Percentiles rank a stretch among this genome's conserved stretches.
phyloP scores from a whole-genome alignment of 306 rosid genomes.

The Malus fusca region DNA sequence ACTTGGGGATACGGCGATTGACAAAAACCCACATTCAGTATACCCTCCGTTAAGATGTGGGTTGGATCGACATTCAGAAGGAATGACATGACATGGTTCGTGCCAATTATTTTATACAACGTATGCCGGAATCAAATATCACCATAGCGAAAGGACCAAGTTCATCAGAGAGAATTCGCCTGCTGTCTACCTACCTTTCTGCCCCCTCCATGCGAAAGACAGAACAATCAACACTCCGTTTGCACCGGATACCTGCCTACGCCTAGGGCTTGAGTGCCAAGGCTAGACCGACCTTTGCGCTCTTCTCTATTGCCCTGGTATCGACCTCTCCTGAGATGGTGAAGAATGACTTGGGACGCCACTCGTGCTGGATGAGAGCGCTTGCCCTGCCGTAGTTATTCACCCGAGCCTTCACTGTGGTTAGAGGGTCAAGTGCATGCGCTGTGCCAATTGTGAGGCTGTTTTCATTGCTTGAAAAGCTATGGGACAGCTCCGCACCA shows the following conservation, averaged over 20 bases:
- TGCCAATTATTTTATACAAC: conserved; percentile 57
- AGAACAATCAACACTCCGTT: conserved; percentile 9
- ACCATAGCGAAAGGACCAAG: conserved; percentile 26
- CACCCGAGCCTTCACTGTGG: conserved; percentile 77
- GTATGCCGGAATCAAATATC: conserved; percentile 31
- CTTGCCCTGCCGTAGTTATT: conserved; percentile 74
- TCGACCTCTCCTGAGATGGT: conserved; percentile 87
- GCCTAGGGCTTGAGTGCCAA: conserved; percentile 72
- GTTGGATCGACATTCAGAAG: conserved; percentile 1
- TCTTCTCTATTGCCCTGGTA: conserved; percentile 72
- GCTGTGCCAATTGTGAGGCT: conserved; percentile 71
- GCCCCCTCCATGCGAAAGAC: conserved; percentile 17
- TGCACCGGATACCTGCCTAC: background rate
- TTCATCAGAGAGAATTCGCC: conserved; percentile 29
- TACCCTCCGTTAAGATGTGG: conserved; percentile 14
- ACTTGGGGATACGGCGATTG: too few species aligned
- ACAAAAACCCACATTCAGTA: background rate
- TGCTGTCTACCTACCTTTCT: conserved; percentile 28
- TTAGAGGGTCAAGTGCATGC: conserved; percentile 81
- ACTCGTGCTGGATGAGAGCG: conserved; percentile 83
- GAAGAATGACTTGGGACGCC: conserved; percentile 71
- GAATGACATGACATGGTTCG: conserved; percentile 19
- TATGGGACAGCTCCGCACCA: conserved; percentile 82
- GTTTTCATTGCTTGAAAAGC: conserved; percentile 69
- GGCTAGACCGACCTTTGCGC: conserved; percentile 87